Percentiles rank a stretch among this genome's conserved stretches.
phyloP scores from a whole-genome alignment of 345 rosid genomes.

The Populus euphratica region DNA sequence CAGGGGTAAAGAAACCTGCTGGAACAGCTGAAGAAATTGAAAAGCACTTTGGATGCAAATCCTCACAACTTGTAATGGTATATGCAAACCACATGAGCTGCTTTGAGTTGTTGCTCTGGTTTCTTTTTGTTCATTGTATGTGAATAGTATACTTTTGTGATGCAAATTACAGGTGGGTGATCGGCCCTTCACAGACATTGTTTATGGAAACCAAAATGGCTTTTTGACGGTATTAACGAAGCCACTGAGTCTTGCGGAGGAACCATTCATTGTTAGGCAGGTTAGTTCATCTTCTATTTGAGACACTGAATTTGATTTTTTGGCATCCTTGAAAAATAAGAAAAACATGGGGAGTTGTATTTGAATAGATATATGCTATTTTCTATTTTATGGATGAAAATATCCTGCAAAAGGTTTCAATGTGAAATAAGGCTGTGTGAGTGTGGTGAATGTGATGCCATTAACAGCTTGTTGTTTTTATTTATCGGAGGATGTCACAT shows the following conservation, averaged over 20 bases:
- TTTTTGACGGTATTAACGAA: slow-evolving; percentile 72
- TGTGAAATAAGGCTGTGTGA: not conserved
- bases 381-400: not conserved
- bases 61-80: slow-evolving; percentile 86
- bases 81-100: not conserved
- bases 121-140: slow-evolving; percentile 8
- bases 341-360: not conserved
- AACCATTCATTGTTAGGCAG: slow-evolving; percentile 95
- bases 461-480: not conserved
- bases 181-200: slow-evolving; percentile 89
- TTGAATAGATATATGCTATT: not conserved
- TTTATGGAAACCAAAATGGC: slow-evolving; percentile 81
- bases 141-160: slow-evolving; percentile 10
- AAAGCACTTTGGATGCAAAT: slow-evolving; percentile 81
- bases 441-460: not conserved
- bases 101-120: not conserved
- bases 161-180: slow-evolving; percentile 72
- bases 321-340: not conserved
- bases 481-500: not conserved
- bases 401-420: not conserved
- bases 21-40: slow-evolving; percentile 93
- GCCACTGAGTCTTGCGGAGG: slow-evolving; percentile 74
- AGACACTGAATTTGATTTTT: not conserved
- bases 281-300: slow-evolving; percentile 39
- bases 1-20: slow-evolving; percentile 90